These are phyloP conservation scores for Aspergillus bertholletiae DNA, from an alignment of 495 filamentous ascomycete genomes.

Conservation along the genomic window DNA sequence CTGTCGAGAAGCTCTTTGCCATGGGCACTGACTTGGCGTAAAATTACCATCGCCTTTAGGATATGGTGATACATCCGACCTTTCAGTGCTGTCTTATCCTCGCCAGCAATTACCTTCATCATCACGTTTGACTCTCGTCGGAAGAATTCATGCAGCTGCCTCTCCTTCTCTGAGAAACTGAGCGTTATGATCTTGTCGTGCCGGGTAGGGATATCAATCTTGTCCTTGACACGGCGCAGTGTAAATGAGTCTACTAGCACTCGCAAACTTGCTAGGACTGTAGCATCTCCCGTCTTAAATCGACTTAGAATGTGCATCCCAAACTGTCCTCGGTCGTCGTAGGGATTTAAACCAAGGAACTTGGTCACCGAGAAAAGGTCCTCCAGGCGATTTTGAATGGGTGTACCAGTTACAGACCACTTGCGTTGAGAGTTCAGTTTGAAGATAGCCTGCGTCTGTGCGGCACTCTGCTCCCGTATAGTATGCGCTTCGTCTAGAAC, in stretches of 20 bases:
- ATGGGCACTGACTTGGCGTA: slow-evolving; percentile 87
- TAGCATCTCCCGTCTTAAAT: slow-evolving; percentile 73
- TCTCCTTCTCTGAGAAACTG: slow-evolving; percentile 54
- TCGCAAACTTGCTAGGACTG: slow-evolving; percentile 78
- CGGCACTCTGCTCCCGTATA: slow-evolving; percentile 79
- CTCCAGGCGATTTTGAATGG: slow-evolving; percentile 87
- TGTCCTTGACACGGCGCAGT: slow-evolving; percentile 86
- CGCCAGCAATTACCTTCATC: slow-evolving; percentile 51
- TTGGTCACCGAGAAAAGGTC: slow-evolving; percentile 88
- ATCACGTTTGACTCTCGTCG: slow-evolving; percentile 59
- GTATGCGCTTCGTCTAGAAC: slow-evolving; percentile 95
- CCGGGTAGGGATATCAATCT: slow-evolving; percentile 74
- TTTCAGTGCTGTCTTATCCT: slow-evolving; percentile 59
- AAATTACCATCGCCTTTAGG: slow-evolving; percentile 81
- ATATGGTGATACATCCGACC: slow-evolving; percentile 86
- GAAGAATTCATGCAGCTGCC: slow-evolving; percentile 57
- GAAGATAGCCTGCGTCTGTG: slow-evolving; percentile 80
- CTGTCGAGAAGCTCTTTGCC: slow-evolving; percentile 82
- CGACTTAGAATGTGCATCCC: slow-evolving; percentile 72
- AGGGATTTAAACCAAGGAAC: slow-evolving; percentile 82
- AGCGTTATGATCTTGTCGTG: slow-evolving; percentile 64
- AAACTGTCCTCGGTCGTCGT: slow-evolving; percentile 74
- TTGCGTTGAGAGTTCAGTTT: slow-evolving; percentile 75
- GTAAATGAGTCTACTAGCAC: slow-evolving; percentile 93
- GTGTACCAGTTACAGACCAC: slow-evolving; percentile 94